Evolutionary conservation across 441 rosid genomes (phyloP).

Genomic region (Melastoma candidum): DNA sequence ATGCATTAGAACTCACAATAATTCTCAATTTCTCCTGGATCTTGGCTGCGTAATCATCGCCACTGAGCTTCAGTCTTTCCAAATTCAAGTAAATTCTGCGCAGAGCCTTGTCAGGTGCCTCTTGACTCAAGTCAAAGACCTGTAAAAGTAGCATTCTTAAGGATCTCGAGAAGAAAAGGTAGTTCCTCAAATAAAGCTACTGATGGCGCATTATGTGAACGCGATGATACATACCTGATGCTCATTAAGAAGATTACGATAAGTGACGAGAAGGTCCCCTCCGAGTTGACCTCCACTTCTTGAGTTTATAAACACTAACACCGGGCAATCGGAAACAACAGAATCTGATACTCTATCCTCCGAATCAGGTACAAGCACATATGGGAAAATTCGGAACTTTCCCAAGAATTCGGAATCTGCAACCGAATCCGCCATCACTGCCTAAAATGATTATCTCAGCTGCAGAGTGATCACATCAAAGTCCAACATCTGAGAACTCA

Average conservation of each 20-base stretch:
- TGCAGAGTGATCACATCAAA: too few species aligned
- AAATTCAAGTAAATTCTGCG: constrained; percentile 52
- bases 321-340: constrained; percentile 45
- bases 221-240: constrained; percentile 31
- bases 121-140: constrained; percentile 72
- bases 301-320: constrained; percentile 73
- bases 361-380: constrained; percentile 34
- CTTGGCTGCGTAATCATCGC: constrained; percentile 32
- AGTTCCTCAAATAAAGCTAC: background rate
- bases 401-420: constrained; percentile 21
- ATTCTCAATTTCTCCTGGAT: constrained; percentile 45
- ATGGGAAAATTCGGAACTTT: constrained; percentile 47
- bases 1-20: constrained; percentile 36
- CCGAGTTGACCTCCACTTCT: constrained; percentile 95
- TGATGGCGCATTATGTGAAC: background rate
- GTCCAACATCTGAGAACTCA: too few species aligned
- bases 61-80: constrained; percentile 38
- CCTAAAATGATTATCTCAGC: background rate
- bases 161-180: background rate
- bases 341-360: constrained; percentile 1
- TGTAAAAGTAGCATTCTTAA: constrained; percentile 9
- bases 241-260: constrained; percentile 45
- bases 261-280: constrained; percentile 63
- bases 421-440: constrained; percentile 22
- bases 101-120: constrained; percentile 56